Evolutionary conservation across 2,329 filamentous ascomycete species (phyloP).

Genomic region (Paecilomyces fulvus): DNA sequence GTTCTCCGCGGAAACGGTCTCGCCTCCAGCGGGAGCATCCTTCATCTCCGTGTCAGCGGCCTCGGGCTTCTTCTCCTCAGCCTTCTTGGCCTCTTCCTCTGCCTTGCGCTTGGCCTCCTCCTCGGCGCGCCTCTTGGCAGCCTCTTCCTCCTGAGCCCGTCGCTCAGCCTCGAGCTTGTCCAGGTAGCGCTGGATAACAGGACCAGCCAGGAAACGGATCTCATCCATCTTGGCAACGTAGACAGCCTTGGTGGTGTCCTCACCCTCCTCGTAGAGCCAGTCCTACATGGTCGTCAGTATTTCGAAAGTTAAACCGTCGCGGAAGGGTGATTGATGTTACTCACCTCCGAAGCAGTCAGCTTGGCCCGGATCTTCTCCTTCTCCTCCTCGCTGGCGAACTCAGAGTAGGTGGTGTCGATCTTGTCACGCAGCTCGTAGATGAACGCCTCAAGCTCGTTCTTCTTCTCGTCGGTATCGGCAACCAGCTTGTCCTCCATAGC

Average conservation of each 20-base stretch:
- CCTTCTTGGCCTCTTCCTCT: constrained; percentile 57
- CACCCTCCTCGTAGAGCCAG: constrained; percentile 96
- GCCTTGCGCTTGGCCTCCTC: constrained; percentile 69
- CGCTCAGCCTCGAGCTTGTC: constrained; percentile 89
- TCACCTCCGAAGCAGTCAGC: constrained; percentile 78
- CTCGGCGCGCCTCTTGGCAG: constrained; percentile 54
- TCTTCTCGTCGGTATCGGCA: constrained; percentile 96
- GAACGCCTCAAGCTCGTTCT: constrained; percentile 97
- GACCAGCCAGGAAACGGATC: constrained; percentile 80
- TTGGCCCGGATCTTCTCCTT: constrained; percentile 78
- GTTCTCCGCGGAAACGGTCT: constrained; percentile 24
- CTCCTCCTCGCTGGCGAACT: constrained; percentile 85
- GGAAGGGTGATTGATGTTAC: constrained; percentile 25
- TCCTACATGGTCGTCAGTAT: constrained; percentile 52
- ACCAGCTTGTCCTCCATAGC: constrained; percentile 98
- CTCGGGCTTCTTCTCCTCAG: constrained; percentile 39
- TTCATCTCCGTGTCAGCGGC: constrained; percentile 50
- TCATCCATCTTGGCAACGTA: constrained; percentile 96
- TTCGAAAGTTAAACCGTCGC: neutral
- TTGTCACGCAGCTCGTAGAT: constrained; percentile 97
- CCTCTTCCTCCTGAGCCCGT: constrained; percentile 60
- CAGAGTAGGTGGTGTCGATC: constrained; percentile 82
- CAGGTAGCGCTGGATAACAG: constrained; percentile 88
- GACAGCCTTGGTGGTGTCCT: constrained; percentile 86
- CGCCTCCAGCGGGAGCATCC: constrained; percentile 46